Base-by-base conservation (phyloP, 192 early-diverging fungal species). In the Coemansia sp. region DNA sequence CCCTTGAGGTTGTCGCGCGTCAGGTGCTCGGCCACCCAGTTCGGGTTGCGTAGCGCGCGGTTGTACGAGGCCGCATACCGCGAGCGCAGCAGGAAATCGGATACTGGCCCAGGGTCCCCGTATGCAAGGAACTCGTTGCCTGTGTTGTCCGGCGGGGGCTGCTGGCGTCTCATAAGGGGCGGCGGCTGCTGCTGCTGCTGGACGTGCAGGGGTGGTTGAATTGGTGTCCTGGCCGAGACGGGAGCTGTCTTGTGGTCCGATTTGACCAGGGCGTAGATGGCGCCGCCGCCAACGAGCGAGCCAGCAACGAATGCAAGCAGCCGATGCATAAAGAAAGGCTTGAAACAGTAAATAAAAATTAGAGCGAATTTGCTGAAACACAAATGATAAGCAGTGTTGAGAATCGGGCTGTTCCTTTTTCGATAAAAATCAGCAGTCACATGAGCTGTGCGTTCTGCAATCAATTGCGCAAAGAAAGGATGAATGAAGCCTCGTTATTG, bases 31-130 rank as follows among this genome's bases (percentile, higher is more conserved):
- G 87, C 88, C 6, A 89, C 89, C 92, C 90, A 94, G 79, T 87
- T 87, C 10, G 92, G 90, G 69, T 92, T 92, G 44, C 89, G 85
- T 53, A 88, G 77, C 24, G 84, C 83, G 35, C 92, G 88, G 84
- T 94, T 95, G 76, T 87, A 95, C 1, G 90, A 92, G 6, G 84
- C 82, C 4, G 89, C 86, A 75, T 93, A 95, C 51, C 88, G 86
- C 36, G 87, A 86, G 35, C 91, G 83, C 38, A 86, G 60, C 14
- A 93, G 69, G 21, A 89, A 69, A 69, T 95, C 93, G 49, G 87
- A 89, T n/a, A 94, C 77, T 5, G 93, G 91, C 21, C 92, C 92
- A 77, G 84, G 71, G 59, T 72, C 63, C 7, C 78, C 78, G 60
- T 72, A 75, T 44, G 44, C 66, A 45, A 81, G 73, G 46, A 75